Percentiles rank a stretch among this genome's conserved stretches.
phyloP scores from a whole-genome alignment of 2,329 filamentous ascomycete species.

The Neonectria coccinea region DNA sequence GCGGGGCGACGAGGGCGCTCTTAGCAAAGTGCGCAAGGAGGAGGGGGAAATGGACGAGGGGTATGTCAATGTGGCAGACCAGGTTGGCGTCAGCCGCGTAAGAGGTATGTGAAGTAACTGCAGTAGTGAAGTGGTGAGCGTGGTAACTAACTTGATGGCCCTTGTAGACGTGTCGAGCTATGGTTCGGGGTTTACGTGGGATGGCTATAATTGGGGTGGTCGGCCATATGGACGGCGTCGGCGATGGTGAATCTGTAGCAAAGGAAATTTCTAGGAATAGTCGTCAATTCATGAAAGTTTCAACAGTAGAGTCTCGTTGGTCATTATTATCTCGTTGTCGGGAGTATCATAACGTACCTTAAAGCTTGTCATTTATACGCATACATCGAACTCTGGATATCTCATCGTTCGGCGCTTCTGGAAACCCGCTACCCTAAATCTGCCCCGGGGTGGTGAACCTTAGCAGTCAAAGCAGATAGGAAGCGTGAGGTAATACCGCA shows the following conservation, averaged over 20 bases:
- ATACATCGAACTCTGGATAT: background rate
- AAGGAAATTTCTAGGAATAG: background rate
- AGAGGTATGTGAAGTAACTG: constrained; percentile 56
- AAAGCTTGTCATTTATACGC: background rate
- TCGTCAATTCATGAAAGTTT: background rate
- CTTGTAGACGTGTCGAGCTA: constrained; percentile 28
- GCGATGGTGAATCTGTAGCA: background rate
- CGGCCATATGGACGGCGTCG: background rate
- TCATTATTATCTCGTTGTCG: too few relatives aligned
- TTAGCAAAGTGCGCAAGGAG: constrained; percentile 58
- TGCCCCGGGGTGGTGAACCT: background rate
- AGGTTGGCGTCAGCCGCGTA: constrained; percentile 67
- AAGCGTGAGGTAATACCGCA: background rate
- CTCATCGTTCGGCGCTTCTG: background rate
- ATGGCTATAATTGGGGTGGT: background rate
- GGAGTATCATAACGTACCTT: background rate
- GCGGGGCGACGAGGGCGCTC: constrained; percentile 58
- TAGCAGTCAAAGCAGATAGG: too few relatives aligned
- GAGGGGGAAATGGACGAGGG: constrained; percentile 61
- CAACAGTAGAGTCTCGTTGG: too few relatives aligned
- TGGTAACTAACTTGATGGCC: constrained; percentile 25
- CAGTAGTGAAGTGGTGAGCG: fast-evolving
- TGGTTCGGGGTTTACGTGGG: constrained; percentile 23
- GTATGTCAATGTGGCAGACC: constrained; percentile 71
- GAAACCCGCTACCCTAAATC: background rate